Base-by-base conservation (phyloP, 2,329 filamentous ascomycete species). In the Paracamarosporium sp. region DNA sequence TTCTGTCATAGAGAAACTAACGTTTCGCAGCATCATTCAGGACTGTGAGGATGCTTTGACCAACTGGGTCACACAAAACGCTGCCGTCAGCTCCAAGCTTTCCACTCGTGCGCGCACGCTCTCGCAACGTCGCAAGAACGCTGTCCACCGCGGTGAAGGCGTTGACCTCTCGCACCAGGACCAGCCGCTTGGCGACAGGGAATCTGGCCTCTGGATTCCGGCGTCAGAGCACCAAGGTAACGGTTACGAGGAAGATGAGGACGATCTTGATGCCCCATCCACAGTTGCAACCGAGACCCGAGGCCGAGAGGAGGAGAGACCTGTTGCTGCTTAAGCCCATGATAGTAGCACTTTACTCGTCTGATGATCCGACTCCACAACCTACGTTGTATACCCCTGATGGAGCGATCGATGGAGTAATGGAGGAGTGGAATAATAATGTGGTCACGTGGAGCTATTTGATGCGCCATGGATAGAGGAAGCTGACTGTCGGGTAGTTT, bases 11-110 rank as follows among this genome's bases (percentile, higher is more conserved):
- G 22, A 24, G 33, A 41, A 31, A 38, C 69, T 75, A 57, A 76
- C 56, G 47, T 25, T 31, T 12, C 27, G 58, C 44, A 83, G 91
- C 63, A 98, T 99, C 79, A 98, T 99, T 73, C 95, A 99, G 81
- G 95, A 99, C 79, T 99, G 95, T 78, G 95, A 99, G 80, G 93
- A 98, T 75, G 87, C 95, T 1, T 88, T 99, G 60, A 97, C 93
- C 76, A 97, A 97, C 83, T 99, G 95, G 95, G 93, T 98, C 36
- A 86, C 88, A 56, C 89, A 92, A 71, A 95, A 96, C 73, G 94
- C 95, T 5, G 89, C 92, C 44, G 93, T 99, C 67, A 90, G 86
- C 55, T 89, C 93, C 63, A 93, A 92, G 77, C 87, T 99, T 47
- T 97, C 92, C 4, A 90, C 89, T 17, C 92, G 95, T 58, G 88